Evolutionary conservation across 192 early-diverging fungal genomes (phyloP), one percentile per base, ranked within the genome.

Genomic region (Backusella tarrabulga): DNA sequence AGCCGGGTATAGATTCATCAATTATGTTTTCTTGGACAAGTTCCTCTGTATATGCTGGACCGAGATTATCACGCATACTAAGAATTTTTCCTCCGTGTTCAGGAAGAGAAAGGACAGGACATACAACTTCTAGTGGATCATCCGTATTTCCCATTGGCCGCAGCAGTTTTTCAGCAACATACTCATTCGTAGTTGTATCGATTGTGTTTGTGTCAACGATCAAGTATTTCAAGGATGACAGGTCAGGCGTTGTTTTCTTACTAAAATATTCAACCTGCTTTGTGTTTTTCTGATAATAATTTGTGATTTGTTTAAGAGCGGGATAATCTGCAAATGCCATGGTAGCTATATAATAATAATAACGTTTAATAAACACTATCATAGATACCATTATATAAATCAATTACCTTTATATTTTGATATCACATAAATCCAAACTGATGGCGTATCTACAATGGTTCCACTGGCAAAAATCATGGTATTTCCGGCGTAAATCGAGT

Each of bases 61-160:
- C 88, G 1, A 93, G 70, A 60, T 88, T 82, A 77, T 94, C 92
- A n/a, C 91, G 86, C 79, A 93, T 88, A 52, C 89, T 86, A 73
- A 94, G 77, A 34, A 93, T 85, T 82, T 91, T 90, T 9, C 93
- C 92, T 63, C 93, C 93, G 60, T 94, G 89, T 81, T 94, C 93
- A 1, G 92, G 86, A 52, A 94, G 78, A 36, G 89, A 91, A 32
- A 85, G 86, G 75, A 94, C 84, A 11, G 93, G 87, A 6, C 88
- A 90, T 14, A 94, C 79, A 0, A 93, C 89, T 12, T 80, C 75
- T 46, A 83, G 54, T 15, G 89, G 89, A 50, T 78, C 50, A 44
- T 78, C 77, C 19, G 68, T 75, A 7, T 80, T 76, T 21, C 87
- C 86, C 26, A 90, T 44, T 23, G 86, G 86, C 4, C 69, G 67